phyloP scores from a whole-genome alignment of 2,329 filamentous ascomycete species.

The Paecilomyces dactylethromorphus region DNA sequence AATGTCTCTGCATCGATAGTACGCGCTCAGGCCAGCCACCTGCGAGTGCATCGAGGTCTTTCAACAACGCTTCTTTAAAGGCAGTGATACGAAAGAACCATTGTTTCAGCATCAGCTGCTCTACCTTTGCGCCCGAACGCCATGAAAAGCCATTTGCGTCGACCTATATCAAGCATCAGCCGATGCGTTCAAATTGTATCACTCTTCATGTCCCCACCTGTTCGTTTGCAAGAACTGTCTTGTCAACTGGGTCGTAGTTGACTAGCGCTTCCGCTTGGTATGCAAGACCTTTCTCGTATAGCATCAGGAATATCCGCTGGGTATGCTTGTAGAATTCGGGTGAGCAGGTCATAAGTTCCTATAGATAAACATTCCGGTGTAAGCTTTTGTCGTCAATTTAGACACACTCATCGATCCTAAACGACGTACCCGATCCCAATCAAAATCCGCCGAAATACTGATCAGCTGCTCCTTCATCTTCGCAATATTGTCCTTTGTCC shows the following conservation, averaged over 20 bases:
- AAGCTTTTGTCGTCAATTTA: too few relatives aligned
- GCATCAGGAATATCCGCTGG: constrained; percentile 73
- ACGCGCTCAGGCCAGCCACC: constrained; percentile 77
- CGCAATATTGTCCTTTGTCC: constrained; percentile 74
- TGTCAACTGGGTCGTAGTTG: constrained; percentile 85
- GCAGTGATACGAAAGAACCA: constrained; percentile 85
- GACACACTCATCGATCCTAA: not conserved
- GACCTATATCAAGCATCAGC: constrained; percentile 40
- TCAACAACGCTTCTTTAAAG: constrained; percentile 65
- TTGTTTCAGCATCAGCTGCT: constrained; percentile 72
- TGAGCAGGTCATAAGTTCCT: constrained; percentile 81
- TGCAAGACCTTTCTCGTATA: constrained; percentile 67
- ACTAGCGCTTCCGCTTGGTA: constrained; percentile 79
- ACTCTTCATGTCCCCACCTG: constrained; percentile 42
- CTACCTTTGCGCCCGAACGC: constrained; percentile 78
- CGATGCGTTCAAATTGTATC: not conserved
- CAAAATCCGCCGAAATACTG: constrained; percentile 73
- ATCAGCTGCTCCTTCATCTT: constrained; percentile 79
- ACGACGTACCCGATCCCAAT: constrained; percentile 69
- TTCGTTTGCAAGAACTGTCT: constrained; percentile 85
- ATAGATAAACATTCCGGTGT: constrained; percentile 7
- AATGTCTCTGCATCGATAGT: constrained; percentile 75
- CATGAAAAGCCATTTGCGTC: constrained; percentile 78
- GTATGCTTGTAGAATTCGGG: constrained; percentile 86
- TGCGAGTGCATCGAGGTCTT: constrained; percentile 62